phyloP scores from a whole-genome alignment of 1,284 basidiomycete species.

The Moesziomyces parantarcticus region DNA sequence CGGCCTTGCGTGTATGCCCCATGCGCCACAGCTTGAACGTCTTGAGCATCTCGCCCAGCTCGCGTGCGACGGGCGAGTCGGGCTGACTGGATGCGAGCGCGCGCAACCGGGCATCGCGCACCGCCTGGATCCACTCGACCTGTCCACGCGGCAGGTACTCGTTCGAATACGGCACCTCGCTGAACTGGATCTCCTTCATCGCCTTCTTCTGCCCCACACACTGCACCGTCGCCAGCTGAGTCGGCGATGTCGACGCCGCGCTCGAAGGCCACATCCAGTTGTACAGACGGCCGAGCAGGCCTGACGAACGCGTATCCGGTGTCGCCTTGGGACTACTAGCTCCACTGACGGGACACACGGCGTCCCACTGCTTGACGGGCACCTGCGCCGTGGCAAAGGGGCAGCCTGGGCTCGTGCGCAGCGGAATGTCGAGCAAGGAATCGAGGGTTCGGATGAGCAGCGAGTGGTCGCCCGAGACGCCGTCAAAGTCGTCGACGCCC shows the following conservation, averaged over 20 bases:
- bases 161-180: conserved; percentile 48
- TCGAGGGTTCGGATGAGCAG: conserved; percentile 41
- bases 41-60: conserved; percentile 46
- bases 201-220: conserved; percentile 29
- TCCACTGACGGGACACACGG: conserved; percentile 24
- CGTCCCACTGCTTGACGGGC: conserved; percentile 25
- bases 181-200: conserved; percentile 44
- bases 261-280: conserved; percentile 37
- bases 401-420: conserved; percentile 34
- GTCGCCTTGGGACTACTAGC: conserved; percentile 11
- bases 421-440: conserved; percentile 39
- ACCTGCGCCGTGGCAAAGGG: conserved; percentile 38
- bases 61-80: conserved; percentile 17
- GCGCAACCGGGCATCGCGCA: conserved; percentile 30
- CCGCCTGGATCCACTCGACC: conserved; percentile 38
- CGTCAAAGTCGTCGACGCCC: conserved; percentile 47
- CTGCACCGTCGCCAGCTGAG: conserved; percentile 20
- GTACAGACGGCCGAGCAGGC: conserved; percentile 25
- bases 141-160: conserved; percentile 37
- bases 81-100: conserved; percentile 8
- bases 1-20: conserved; percentile 48
- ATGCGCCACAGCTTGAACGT: conserved; percentile 49
- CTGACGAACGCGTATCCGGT: not conserved
- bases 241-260: not conserved
- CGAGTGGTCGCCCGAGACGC: conserved; percentile 47